Conservation (phyloP, 805 yeast genomes). For the Yamadazyma phyllophila region DNA sequence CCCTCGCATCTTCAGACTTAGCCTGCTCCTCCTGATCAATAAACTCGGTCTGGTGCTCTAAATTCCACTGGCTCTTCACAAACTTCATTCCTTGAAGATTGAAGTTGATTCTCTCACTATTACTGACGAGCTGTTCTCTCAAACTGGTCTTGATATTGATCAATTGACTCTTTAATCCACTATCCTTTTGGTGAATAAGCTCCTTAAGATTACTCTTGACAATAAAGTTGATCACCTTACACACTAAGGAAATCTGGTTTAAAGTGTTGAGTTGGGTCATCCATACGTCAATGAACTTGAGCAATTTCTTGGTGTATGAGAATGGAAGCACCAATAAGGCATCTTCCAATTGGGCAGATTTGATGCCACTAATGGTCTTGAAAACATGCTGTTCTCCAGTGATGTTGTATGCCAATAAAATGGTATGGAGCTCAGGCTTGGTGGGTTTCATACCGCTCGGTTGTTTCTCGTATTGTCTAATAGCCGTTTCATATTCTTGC, state of each 20-base stretch:
- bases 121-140: constrained; percentile 51
- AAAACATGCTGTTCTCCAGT: constrained; percentile 78
- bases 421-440: constrained; percentile 63
- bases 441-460: constrained; percentile 44
- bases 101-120: constrained; percentile 67
- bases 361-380: constrained; percentile 66
- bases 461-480: constrained; percentile 30
- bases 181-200: constrained; percentile 66
- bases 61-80: constrained; percentile 73
- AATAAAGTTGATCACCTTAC: constrained; percentile 74
- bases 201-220: constrained; percentile 76
- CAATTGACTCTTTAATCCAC: constrained; percentile 60
- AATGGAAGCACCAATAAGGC: constrained; percentile 89
- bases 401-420: constrained; percentile 69
- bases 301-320: constrained; percentile 69
- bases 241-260: constrained; percentile 59
- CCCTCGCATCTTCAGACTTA: constrained; percentile 49
- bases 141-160: constrained; percentile 61
- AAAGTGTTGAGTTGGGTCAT: constrained; percentile 45
- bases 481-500: constrained; percentile 47
- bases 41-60: constrained; percentile 70
- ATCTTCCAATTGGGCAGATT: constrained; percentile 85
- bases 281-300: constrained; percentile 76
- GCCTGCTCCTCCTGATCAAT: constrained; percentile 63
- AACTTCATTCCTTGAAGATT: constrained; percentile 81